Evolutionary conservation across 2,329 filamentous ascomycete genomes (phyloP).

Genomic region (Verticillium longisporum): DNA sequence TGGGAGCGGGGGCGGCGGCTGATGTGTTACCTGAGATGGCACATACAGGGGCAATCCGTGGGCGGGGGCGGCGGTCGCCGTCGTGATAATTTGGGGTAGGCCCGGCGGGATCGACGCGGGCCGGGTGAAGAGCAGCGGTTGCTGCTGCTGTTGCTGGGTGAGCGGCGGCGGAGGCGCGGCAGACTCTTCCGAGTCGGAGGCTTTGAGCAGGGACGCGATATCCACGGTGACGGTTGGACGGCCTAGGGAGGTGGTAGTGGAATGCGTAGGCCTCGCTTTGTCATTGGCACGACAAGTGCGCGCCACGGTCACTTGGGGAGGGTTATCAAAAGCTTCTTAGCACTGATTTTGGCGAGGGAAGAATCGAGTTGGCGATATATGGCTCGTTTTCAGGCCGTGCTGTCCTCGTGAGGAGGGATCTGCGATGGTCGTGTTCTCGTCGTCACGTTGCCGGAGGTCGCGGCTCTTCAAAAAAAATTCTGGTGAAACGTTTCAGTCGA

Average conservation of each 20-base stretch:
- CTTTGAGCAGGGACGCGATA: conserved; percentile 86
- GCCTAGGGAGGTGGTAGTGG: conserved; percentile 20
- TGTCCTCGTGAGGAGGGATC: conserved; percentile 1
- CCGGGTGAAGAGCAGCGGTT: background rate
- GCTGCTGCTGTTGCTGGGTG: background rate
- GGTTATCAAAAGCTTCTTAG: background rate
- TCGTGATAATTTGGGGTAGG: conserved; percentile 12
- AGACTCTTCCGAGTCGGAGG: conserved; percentile 66
- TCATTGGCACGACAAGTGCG: conserved; percentile 22
- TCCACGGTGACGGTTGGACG: conserved; percentile 70
- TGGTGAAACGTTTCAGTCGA: background rate
- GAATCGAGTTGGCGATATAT: background rate
- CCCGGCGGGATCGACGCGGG: background rate
- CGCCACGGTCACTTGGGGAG: conserved; percentile 3
- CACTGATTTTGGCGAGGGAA: background rate
- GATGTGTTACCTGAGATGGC: conserved; percentile 3
- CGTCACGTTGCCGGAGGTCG: background rate
- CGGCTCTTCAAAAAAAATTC: background rate
- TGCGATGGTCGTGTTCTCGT: conserved; percentile 2
- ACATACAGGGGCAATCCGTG: conserved; percentile 10
- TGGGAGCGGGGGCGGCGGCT: conserved; percentile 3
- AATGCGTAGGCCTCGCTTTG: conserved; percentile 4
- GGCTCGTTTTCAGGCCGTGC: conserved; percentile 7
- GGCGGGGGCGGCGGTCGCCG: conserved; percentile 12
- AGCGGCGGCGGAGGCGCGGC: conserved; percentile 32